Evolutionary conservation across 805 yeast species (phyloP), one percentile per base, ranked within the genome.

Genomic region (Candida jianshihensis): DNA sequence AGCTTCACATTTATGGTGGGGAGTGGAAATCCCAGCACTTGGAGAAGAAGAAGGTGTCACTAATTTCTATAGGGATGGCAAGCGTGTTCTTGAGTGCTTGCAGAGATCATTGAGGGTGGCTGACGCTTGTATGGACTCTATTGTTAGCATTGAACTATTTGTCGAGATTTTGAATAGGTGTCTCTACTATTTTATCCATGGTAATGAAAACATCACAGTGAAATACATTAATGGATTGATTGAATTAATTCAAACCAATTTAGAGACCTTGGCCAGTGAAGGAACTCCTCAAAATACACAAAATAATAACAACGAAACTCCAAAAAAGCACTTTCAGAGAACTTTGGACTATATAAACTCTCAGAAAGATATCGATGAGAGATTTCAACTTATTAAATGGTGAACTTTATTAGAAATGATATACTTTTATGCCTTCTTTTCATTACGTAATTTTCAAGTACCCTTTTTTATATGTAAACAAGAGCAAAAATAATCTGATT

Each of bases 1-100:
- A 35, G 89, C 96, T 30, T 79, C 95, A 1, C 97, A 92, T 59
- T 62, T 92, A 33, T 92, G 96, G 96, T 85, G 95, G 92, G 82
- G 90, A 52, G 77, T 81, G 18, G 88, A 83, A 41, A 70, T 68
- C 14, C 65, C 70, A 16, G 66, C 59, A 2, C 49, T 59, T 37
- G 73, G 64, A 6, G 72, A 69, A 40, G 66, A 62, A 37, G 73
- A 66, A 38, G 71, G 68, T 19, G 61, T 60, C 18, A 64, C 60
- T 1, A 55, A 60, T 13, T 60, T 64, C 40, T 64, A 60, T 51
- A 53, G 73, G 33, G 72, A 68, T 41, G 75, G 73, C 26, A 85
- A 85, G 51, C 68, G 95, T 26, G 96, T 90, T 2, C 64, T 90
- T 53, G 97, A 92, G 53, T 88, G 96, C 56, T 68, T 90, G 31